Percentiles rank a stretch among this genome's conserved stretches.
Conservation (phyloP, 768 basidiomycete species). For the Tephrocybe rancida region DNA sequence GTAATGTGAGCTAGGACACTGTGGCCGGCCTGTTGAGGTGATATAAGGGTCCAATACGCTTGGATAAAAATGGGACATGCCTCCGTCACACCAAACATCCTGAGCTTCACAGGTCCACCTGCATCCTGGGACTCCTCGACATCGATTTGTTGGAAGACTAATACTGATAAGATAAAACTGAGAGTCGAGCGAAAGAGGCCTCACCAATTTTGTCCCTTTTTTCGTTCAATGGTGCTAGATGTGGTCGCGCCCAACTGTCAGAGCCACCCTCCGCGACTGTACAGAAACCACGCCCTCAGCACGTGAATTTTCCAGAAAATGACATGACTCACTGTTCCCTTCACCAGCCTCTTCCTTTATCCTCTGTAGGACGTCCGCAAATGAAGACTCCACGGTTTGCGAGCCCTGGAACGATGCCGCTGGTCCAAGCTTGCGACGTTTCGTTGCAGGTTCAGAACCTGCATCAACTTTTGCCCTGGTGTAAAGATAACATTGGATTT, state of each 20-base stretch:
- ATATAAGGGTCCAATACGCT: neutral
- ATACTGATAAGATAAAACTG: neutral
- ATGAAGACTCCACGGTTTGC: constrained; percentile 50
- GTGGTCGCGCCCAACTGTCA: constrained; percentile 72
- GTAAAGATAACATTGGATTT: constrained; percentile 10
- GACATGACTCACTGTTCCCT: constrained; percentile 38
- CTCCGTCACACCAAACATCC: constrained; percentile 93
- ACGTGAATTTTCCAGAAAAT: neutral
- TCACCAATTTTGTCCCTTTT: constrained; percentile 70
- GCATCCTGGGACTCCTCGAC: constrained; percentile 68
- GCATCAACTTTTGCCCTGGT: constrained; percentile 24
- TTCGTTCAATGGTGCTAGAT: constrained; percentile 53
- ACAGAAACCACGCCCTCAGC: neutral
- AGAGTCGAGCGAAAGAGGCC: constrained; percentile 20
- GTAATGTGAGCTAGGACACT: constrained; percentile 86
- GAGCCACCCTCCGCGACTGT: constrained; percentile 79
- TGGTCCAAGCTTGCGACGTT: constrained; percentile 55
- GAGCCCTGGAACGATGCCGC: constrained; percentile 39
- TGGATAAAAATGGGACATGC: constrained; percentile 35
- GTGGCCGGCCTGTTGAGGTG: constrained; percentile 66
- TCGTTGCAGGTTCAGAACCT: constrained; percentile 43
- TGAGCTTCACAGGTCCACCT: constrained; percentile 40
- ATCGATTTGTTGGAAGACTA: constrained; percentile 97
- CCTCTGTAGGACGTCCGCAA: constrained; percentile 64
- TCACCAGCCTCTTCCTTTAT: constrained; percentile 55